Evolutionary conservation across 2,329 filamentous ascomycete genomes (phyloP).

Genomic region (Ceratocystis cacaofunesta): DNA sequence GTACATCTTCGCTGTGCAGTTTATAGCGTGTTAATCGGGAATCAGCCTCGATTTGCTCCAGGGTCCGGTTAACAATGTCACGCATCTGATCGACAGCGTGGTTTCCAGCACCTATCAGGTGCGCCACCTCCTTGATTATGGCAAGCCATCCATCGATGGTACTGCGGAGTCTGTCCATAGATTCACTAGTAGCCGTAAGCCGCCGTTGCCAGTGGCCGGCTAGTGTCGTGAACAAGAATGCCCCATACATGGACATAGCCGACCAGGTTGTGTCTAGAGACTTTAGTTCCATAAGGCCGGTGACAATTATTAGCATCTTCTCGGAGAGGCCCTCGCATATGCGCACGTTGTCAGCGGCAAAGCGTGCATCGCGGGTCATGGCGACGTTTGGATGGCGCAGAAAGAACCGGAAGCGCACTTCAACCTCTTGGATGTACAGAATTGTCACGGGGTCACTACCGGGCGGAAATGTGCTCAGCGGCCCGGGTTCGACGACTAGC

Average conservation of each 20-base stretch:
- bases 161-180: slow-evolving; percentile 43
- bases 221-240: slow-evolving; percentile 57
- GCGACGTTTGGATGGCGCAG: slow-evolving; percentile 48
- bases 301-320: slow-evolving; percentile 46
- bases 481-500: slow-evolving; percentile 31
- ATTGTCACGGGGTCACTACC: slow-evolving; percentile 31
- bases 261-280: slow-evolving; percentile 69
- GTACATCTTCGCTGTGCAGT: background rate
- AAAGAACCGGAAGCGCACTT: slow-evolving; percentile 43
- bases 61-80: slow-evolving; percentile 36
- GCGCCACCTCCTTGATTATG: slow-evolving; percentile 51
- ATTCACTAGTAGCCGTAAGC: slow-evolving; percentile 40
- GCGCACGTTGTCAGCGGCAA: slow-evolving; percentile 46
- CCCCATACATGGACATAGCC: slow-evolving; percentile 54
- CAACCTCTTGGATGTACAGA: slow-evolving; percentile 39
- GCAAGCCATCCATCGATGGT: slow-evolving; percentile 58
- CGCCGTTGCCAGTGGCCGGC: slow-evolving; percentile 55
- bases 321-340: slow-evolving; percentile 52
- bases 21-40: background rate
- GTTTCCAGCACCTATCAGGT: slow-evolving; percentile 36
- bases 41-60: slow-evolving; percentile 33
- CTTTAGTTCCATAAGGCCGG: slow-evolving; percentile 46
- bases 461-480: background rate
- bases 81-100: slow-evolving; percentile 32
- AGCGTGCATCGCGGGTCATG: slow-evolving; percentile 36